phyloP scores from a whole-genome alignment of 768 basidiomycete genomes.

The Collybia sordida region DNA sequence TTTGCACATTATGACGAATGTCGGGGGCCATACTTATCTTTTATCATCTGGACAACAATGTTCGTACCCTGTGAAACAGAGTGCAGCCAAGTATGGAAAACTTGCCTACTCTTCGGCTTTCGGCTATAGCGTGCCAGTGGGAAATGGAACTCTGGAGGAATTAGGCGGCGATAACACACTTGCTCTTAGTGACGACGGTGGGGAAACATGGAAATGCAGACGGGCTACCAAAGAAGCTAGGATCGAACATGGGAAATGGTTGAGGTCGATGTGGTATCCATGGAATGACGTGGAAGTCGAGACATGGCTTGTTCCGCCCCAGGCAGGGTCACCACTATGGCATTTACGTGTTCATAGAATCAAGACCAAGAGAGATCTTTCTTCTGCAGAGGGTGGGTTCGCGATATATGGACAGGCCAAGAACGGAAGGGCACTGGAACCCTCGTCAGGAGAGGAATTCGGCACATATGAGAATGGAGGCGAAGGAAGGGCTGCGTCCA shows the following conservation, averaged over 20 bases:
- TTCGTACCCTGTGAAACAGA: constrained; percentile 76
- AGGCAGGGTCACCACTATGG: constrained; percentile 56
- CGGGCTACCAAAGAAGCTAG: constrained; percentile 62
- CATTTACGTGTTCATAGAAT: constrained; percentile 71
- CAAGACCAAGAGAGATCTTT: constrained; percentile 46
- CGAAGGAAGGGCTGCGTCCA: constrained; percentile 52
- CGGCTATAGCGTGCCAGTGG: constrained; percentile 73
- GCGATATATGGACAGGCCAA: constrained; percentile 67
- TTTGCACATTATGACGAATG: constrained; percentile 64
- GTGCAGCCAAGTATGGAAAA: constrained; percentile 79
- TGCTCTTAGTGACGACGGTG: constrained; percentile 67
- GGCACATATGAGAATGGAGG: constrained; percentile 49
- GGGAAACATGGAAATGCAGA: constrained; percentile 73
- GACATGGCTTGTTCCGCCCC: constrained; percentile 73
- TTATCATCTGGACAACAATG: constrained; percentile 79
- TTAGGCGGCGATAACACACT: constrained; percentile 69
- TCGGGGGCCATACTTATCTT: constrained; percentile 66
- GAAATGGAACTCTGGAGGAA: constrained; percentile 67
- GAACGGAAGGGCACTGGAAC: constrained; percentile 59
- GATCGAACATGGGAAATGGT: constrained; percentile 51
- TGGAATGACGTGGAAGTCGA: constrained; percentile 73
- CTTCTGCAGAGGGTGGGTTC: constrained; percentile 68
- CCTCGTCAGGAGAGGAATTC: constrained; percentile 38
- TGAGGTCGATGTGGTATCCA: constrained; percentile 73
- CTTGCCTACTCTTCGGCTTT: constrained; percentile 77